These are phyloP conservation scores for Chalciporus piperatus DNA, from an alignment of 768 basidiomycete species.

Conservation along the genomic window DNA sequence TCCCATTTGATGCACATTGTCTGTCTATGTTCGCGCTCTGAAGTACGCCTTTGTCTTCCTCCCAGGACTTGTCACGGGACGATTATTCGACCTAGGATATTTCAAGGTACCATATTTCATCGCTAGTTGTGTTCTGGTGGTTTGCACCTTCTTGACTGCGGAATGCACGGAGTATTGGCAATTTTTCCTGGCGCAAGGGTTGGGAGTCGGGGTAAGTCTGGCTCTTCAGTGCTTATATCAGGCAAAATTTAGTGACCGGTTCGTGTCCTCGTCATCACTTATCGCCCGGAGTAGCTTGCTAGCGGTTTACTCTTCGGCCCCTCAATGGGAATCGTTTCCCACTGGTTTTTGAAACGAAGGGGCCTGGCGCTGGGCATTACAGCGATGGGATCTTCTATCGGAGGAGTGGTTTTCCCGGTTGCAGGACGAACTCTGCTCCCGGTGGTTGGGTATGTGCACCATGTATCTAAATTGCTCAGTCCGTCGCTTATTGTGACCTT, in stretches of 20 bases:
- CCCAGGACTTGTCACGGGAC: constrained; percentile 60
- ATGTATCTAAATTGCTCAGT: not conserved
- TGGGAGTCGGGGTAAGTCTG: constrained; percentile 57
- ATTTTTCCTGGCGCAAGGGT: constrained; percentile 70
- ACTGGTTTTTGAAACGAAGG: constrained; percentile 68
- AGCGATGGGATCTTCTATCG: constrained; percentile 65
- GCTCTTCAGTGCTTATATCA: not conserved
- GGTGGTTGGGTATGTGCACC: constrained; percentile 48
- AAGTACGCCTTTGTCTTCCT: constrained; percentile 65
- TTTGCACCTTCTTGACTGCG: constrained; percentile 59
- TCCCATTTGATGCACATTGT: not conserved
- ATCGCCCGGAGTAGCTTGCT: constrained; percentile 25
- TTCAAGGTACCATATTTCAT: constrained; percentile 49
- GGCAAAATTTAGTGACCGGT: too few relatives aligned
- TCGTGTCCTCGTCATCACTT: not conserved
- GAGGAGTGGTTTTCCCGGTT: constrained; percentile 69
- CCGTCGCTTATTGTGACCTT: constrained; percentile 45
- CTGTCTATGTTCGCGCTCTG: not conserved
- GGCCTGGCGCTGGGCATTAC: constrained; percentile 59
- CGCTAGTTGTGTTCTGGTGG: constrained; percentile 50
- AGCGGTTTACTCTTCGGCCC: constrained; percentile 64
- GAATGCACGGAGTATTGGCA: constrained; percentile 78
- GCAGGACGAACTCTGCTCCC: constrained; percentile 52
- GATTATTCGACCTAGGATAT: constrained; percentile 72
- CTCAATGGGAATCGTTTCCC: constrained; percentile 55